Evolutionary conservation across 2,329 filamentous ascomycete species (phyloP).

Genomic region (Trichoderma sp.): DNA sequence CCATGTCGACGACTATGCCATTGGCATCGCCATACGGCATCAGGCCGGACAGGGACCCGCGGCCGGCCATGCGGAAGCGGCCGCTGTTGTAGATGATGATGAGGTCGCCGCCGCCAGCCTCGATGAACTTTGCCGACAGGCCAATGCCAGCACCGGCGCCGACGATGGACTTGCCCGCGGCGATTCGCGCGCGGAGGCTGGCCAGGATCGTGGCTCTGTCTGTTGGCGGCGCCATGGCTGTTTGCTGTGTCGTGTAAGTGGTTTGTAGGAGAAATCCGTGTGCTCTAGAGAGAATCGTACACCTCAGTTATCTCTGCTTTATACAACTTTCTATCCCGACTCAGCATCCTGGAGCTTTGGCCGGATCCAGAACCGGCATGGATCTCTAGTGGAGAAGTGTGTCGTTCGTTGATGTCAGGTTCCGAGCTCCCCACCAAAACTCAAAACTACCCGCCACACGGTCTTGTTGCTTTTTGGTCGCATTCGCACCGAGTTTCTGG

Average conservation of each 20-base stretch:
- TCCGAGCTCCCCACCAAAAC: neutral
- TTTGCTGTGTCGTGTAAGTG: neutral
- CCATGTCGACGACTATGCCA: conserved; percentile 69
- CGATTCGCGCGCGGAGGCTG: conserved; percentile 55
- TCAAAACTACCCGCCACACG: neutral
- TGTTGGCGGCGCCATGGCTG: conserved; percentile 57
- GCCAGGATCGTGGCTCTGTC: conserved; percentile 58
- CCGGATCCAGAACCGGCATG: neutral
- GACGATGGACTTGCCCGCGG: conserved; percentile 60
- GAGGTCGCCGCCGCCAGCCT: conserved; percentile 67
- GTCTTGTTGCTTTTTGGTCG: too few species aligned
- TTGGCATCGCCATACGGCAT: conserved; percentile 75
- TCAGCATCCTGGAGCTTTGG: neutral
- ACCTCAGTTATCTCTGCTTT: neutral
- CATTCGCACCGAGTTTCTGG: neutral
- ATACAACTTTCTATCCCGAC: too few species aligned
- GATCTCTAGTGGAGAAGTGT: neutral
- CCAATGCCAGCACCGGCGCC: conserved; percentile 72
- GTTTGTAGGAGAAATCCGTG: neutral
- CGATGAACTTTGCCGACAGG: conserved; percentile 69
- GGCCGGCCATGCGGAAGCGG: conserved; percentile 71
- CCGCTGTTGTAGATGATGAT: conserved; percentile 75
- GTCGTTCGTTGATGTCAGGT: conserved; percentile 5
- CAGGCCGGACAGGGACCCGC: conserved; percentile 67
- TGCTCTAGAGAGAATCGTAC: neutral